Evolutionary conservation across 352 stramenopile species (phyloP), one percentile per base, ranked within the genome.

Genomic region (Pythium volutum): DNA sequence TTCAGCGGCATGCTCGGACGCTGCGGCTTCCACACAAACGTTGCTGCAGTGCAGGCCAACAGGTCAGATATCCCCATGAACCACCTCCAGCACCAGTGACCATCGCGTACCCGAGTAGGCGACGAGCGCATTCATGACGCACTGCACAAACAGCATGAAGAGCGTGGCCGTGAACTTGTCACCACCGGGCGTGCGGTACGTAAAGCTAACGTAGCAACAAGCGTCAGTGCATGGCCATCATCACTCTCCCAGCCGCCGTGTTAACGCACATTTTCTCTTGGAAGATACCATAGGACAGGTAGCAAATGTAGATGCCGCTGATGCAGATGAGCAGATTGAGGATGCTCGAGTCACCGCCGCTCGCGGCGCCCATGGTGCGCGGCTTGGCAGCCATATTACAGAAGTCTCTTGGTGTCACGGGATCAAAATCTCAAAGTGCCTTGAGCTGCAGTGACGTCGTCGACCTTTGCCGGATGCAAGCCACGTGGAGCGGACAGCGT

Each of bases 241-340:
- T 5, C 18, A 27, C 2, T 25, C 22, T 18, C 31, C 31, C 31
- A 11, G 15, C 14, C 48, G 12, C n/a, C 23, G 23, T 5, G 11
- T n/a, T n/a, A n/a, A 59, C 76, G 61, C 78, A 97, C 81, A 97
- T 97, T 79, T 97, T 93, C 75, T 97, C 90, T 70, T 97, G 90
- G 64, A 97, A 96, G 67, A 97, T 94, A 55, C 89, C 89, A 68
- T 96, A 97, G 12, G 84, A 95, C 43, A 97, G 64, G 76, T 97
- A 97, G 74, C 88, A 97, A 22, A 73, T 79, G 78, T 97, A 97
- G 76, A 97, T 97, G 61, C 90, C 90, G 41, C 62, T 77, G 49
- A 97, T 91, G 66, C 84, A 94, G 26, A 97, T 62, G 25, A 83
- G 53, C 31, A 97, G 77, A 71, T 97, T 95, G 15, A 84, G 8